phyloP scores from a whole-genome alignment of 2,329 filamentous ascomycete species.

The Bertia moriformis region DNA sequence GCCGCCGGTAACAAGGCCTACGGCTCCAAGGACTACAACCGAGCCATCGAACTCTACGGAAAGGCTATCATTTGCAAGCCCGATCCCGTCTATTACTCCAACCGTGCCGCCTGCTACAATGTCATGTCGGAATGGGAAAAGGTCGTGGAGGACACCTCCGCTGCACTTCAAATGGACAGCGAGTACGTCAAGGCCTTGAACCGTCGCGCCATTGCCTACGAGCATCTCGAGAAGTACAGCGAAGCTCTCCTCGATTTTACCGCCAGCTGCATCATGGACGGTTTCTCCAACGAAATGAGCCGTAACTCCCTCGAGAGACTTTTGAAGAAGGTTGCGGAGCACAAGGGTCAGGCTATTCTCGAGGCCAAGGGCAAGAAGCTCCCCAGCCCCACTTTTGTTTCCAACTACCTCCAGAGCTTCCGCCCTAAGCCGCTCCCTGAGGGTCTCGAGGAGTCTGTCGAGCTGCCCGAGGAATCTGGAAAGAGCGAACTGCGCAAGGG shows the following conservation, averaged over 20 bases:
- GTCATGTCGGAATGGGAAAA: slow-evolving; percentile 85
- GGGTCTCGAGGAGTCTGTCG: slow-evolving; percentile 69
- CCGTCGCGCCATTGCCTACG: slow-evolving; percentile 89
- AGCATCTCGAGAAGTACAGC: slow-evolving; percentile 79
- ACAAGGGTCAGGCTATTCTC: slow-evolving; percentile 82
- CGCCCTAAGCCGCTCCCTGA: slow-evolving; percentile 64
- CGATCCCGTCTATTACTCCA: slow-evolving; percentile 96
- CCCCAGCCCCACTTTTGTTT: slow-evolving; percentile 89
- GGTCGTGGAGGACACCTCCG: slow-evolving; percentile 92
- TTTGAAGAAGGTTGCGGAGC: slow-evolving; percentile 90
- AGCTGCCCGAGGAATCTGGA: slow-evolving; percentile 64
- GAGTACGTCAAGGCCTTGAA: slow-evolving; percentile 98
- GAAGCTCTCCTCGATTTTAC: slow-evolving; percentile 96
- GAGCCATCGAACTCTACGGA: slow-evolving; percentile 85
- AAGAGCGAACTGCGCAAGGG: slow-evolving; percentile 77
- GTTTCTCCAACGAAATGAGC: slow-evolving; percentile 81
- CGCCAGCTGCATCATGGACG: slow-evolving; percentile 96
- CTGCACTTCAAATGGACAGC: slow-evolving; percentile 80
- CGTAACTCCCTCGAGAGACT: slow-evolving; percentile 82
- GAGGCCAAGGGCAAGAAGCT: slow-evolving; percentile 67
- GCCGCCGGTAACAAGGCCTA: slow-evolving; percentile 93
- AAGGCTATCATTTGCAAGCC: slow-evolving; percentile 94
- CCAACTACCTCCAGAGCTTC: slow-evolving; percentile 99
- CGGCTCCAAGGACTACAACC: slow-evolving; percentile 81
- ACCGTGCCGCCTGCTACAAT: slow-evolving; percentile 94